phyloP scores from a whole-genome alignment of 23 red algal species.

The Gracilariopsis chorda region DNA sequence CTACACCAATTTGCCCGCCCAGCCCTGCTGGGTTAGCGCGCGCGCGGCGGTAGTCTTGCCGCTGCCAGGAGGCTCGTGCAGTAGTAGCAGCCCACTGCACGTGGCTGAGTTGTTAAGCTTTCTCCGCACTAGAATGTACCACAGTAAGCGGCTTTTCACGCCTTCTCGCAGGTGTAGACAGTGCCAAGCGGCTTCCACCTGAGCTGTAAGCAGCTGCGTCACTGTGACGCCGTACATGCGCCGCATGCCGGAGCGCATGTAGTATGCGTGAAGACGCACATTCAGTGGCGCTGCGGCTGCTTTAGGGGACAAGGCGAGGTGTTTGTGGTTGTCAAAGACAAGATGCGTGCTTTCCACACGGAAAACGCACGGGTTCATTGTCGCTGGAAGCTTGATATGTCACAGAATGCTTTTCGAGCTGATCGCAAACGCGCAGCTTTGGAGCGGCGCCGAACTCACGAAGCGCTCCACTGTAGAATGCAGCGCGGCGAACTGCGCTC shows the following conservation, averaged over 20 bases:
- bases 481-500: no score
- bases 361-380: no score
- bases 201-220: background rate
- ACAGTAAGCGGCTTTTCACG: background rate
- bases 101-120: background rate
- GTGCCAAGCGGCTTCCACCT: background rate
- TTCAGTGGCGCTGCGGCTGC: no score
- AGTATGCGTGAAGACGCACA: background rate
- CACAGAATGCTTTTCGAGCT: no score
- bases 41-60: constrained; percentile 67
- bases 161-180: background rate
- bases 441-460: no score
- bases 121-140: background rate
- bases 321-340: no score
- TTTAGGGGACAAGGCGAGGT: no score
- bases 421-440: no score
- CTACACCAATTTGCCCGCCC: no score
- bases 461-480: no score
- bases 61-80: constrained; percentile 74
- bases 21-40: constrained; percentile 52
- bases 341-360: no score
- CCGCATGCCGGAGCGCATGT: background rate
- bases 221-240: background rate
- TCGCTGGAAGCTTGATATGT: no score
- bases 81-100: constrained; percentile 38